Percentiles rank a stretch among this genome's conserved stretches.
Conservation (phyloP, 1,139 yeast species). For the Geotrichum reessii region DNA sequence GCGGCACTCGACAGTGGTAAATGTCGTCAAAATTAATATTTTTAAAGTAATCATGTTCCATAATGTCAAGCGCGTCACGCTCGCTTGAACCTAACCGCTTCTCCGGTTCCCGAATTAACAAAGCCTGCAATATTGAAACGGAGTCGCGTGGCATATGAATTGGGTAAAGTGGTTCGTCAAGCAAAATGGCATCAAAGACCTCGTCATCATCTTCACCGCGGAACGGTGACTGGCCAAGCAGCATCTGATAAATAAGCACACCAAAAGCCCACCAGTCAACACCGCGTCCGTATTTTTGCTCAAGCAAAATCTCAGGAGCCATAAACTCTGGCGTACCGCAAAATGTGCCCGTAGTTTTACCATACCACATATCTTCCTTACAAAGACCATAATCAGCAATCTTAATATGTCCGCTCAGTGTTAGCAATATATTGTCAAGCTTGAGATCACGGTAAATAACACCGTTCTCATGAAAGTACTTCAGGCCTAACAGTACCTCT, state of each 20-base stretch:
- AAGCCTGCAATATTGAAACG: constrained; percentile 84
- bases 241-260: constrained; percentile 89
- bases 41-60: constrained; percentile 90
- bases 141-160: constrained; percentile 97
- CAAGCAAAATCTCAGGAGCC: constrained; percentile 96
- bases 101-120: constrained; percentile 80
- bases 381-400: constrained; percentile 95
- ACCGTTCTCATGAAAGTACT: constrained; percentile 92
- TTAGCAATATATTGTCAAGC: constrained; percentile 83
- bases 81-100: constrained; percentile 81
- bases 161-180: constrained; percentile 96
- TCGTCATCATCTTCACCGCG: constrained; percentile 98
- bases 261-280: constrained; percentile 99
- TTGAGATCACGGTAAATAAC: constrained; percentile 94
- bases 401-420: constrained; percentile 87
- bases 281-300: constrained; percentile 83
- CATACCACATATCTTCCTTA: constrained; percentile 91
- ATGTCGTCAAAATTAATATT: constrained; percentile 89
- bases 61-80: constrained; percentile 84
- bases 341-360: constrained; percentile 84
- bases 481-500: constrained; percentile 83
- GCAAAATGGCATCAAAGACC: constrained; percentile 89
- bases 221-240: constrained; percentile 92
- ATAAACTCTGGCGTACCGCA: constrained; percentile 98
- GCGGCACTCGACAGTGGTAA: constrained; percentile 62